Base-by-base conservation (phyloP, 2,329 filamentous ascomycete genomes). In the Colletotrichum salicis region DNA sequence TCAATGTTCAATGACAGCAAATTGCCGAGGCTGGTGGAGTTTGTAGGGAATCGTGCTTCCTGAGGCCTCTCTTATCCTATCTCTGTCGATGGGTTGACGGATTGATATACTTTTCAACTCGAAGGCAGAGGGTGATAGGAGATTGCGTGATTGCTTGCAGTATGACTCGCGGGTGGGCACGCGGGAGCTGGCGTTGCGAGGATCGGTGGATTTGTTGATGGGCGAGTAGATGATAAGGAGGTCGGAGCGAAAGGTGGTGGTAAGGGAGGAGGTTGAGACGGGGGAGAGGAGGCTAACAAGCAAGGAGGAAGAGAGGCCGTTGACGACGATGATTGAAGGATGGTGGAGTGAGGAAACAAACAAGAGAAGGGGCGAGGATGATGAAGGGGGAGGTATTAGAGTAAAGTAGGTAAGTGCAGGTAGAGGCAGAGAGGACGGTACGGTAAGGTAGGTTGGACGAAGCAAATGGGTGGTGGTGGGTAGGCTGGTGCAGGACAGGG, bases 401-500 rank as follows among this genome's bases (percentile, higher is more conserved):
- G 73, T 75, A 76, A 78, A 77, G 69, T 65, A 69, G 70, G 71
- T 65, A 71, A 66, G 64, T 64, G 64, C 71, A 71, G 62, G 41
- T 8, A 48, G 51, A 61, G 58, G 68, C 61, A 55, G 48, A 64
- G n/a, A 71, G 59, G 70, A 75, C 72, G 15, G 37, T 73, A 64
- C 51, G 37, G 37, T 51, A 74, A 69, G 75, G 75, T 73, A 73
- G 66, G 73, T 55, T 69, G 54, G 70, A 69, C 41, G 45, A 65
- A 70, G 51, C 59, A 72, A 66, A 67, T 57, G 67, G 67, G 71
- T 76, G 41, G 41, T 48, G 41, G 69, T 75, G 76, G 78, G 76
- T 78, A 77, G 78, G 78, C 77, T 54, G 78, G 78, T 78, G 77
- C 75, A 77, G 41, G 41, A 48, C 41, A 48, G 74, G 76, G 74